Evolutionary conservation across 331 rosid genomes (phyloP), one percentile per base, ranked within the genome.

Genomic region (Phaseolus coccineus): DNA sequence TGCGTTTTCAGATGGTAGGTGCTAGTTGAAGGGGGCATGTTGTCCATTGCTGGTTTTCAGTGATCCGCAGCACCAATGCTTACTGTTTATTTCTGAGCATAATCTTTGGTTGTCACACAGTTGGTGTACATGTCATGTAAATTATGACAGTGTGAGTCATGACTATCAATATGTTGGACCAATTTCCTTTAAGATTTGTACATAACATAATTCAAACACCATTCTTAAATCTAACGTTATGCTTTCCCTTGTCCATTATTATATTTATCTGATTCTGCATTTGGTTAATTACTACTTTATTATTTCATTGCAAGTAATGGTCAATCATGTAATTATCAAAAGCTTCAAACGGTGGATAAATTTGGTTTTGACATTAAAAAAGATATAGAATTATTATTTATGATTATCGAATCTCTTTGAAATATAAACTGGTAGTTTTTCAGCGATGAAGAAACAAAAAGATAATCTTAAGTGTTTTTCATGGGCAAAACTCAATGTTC

Each of bases 121-220:
- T 9, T 57, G 66, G 71, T 80, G 82, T 80, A 84, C 79, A 80
- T 84, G 77, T 33, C 63, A 68, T 80, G 84, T 84, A 84, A 62
- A 80, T 70, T 75, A 47, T 69, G 51, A 58, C 42, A 69, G 4
- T 65, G 67, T 56, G 69, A 42, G 50, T 71, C 28, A 27, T 78
- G 82, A 52, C n/a, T 58, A 27, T 40, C 27, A 31, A 44, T 69
- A 62, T 35, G 46, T 39, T 42, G 31, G 10, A 73, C 61, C 37
- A n/a, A 57, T 53, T 78, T 57, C 73, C 57, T 47, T 37, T 16
- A 31, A 33, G 42, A 72, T 80, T 4, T 83, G 85, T 84, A 69
- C 61, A 84, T 75, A 75, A 69, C 61, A 84, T 75, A 75, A 63
- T 51, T 75, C 52, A 27, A 58, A 74, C 64, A 61, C 39, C 40